Evolutionary conservation across 805 yeast genomes (phyloP), one percentile per base, ranked within the genome.

Genomic region (Saccharomycopsis sp.): DNA sequence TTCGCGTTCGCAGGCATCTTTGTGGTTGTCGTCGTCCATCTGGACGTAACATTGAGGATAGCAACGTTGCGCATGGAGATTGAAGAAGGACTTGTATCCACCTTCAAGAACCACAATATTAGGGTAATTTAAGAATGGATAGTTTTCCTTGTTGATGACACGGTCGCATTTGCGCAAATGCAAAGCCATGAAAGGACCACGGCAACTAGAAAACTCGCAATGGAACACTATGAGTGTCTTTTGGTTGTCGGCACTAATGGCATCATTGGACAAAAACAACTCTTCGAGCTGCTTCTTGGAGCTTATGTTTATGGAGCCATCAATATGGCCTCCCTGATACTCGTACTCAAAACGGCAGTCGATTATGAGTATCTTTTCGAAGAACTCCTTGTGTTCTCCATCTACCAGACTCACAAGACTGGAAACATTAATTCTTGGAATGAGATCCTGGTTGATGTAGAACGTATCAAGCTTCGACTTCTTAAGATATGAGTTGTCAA

Each of bases 271-370:
- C 23, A 79, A 72, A 62, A 91, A 78, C 52, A 70, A 68, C 44
- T 76, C 72, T 65, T 89, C 96, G 50, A 92, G 73, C 53, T 82
- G 86, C 57, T 79, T 80, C 64, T 86, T 85, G 41, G 86, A 79
- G 47, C 87, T 82, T 34, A 91, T 76, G 69, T 92, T 94, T 56
- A 88, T 65, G 5, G 98, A 96, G 52, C 87, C 85, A 52, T 78
- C 80, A 52, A 94, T 89, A 70, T 94, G 99, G 29, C 99, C 99
- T 34, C 98, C 98, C 47, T 81, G 76, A 70, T 75, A 94, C 71
- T 94, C 99, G 73, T 92, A 92, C 65, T 85, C 89, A 68, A 94
- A 94, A 56, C 99, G 81, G 68, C 98, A 91, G 72, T 94, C 99
- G 8, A 94, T 75, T 16, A 94, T 74, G 5, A 80, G 64, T 47